phyloP scores from a whole-genome alignment of 208 protist species.

The Angomonas ambiguus region DNA sequence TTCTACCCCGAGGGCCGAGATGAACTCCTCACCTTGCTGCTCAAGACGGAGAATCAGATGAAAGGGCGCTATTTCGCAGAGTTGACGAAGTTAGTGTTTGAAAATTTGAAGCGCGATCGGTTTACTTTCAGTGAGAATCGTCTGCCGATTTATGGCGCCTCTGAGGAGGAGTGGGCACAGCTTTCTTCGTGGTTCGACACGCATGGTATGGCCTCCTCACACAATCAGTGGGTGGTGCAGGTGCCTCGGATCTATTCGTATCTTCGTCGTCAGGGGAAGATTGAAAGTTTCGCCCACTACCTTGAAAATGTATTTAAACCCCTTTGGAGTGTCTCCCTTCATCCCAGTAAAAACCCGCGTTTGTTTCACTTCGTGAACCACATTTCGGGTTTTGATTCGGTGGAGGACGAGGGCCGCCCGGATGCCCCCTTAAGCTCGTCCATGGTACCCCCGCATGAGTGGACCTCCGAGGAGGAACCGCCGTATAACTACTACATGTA shows the following conservation, averaged over 20 bases:
- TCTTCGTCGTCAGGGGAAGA: conserved; percentile 65
- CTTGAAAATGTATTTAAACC: conserved; percentile 98
- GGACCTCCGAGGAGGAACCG: conserved; percentile 94
- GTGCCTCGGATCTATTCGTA: conserved; percentile 94
- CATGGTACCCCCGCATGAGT: conserved; percentile 81
- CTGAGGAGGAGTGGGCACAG: conserved; percentile 91
- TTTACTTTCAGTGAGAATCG: conserved; percentile 94
- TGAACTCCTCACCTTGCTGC: conserved; percentile 94
- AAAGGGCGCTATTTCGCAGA: conserved; percentile 97
- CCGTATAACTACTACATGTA: conserved; percentile 99
- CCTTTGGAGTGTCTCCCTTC: conserved; percentile 96
- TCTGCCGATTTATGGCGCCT: conserved; percentile 88
- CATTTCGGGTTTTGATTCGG: conserved; percentile 97
- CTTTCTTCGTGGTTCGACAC: conserved; percentile 96
- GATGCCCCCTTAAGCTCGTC: conserved; percentile 59
- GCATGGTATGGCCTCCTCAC: conserved; percentile 92
- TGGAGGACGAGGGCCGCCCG: conserved; percentile 95
- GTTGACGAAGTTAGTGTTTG: conserved; percentile 94
- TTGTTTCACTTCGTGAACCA: conserved; percentile 96
- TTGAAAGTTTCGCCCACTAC: conserved; percentile 94
- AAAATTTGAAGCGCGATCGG: conserved; percentile 92
- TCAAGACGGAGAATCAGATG: conserved; percentile 98
- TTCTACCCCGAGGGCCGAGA: conserved; percentile 91
- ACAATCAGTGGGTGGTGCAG: conserved; percentile 98
- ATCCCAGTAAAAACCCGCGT: conserved; percentile 94